These are phyloP conservation scores for Nemania sp. DNA, from an alignment of 2,329 filamentous ascomycete species.

Conservation along the genomic window DNA sequence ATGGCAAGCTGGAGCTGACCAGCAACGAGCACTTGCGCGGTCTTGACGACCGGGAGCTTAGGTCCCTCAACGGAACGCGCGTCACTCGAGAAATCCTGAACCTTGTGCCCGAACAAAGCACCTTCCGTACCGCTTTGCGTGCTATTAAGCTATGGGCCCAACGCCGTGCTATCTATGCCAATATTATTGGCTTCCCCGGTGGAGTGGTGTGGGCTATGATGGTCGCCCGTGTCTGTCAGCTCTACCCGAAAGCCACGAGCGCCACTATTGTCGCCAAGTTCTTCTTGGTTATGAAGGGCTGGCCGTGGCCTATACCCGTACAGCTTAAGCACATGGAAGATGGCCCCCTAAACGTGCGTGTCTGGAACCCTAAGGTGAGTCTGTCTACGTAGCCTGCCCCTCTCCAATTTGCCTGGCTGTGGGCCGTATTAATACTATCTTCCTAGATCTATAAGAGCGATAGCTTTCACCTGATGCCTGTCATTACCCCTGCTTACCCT, in stretches of 20 bases:
- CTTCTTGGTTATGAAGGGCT: constrained; percentile 89
- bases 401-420: neutral
- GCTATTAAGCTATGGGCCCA: constrained; percentile 98
- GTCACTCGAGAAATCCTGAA: constrained; percentile 93
- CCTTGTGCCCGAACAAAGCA: constrained; percentile 87
- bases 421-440: constrained; percentile 43
- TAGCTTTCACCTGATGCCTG: constrained; percentile 91
- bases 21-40: constrained; percentile 89
- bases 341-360: constrained; percentile 81
- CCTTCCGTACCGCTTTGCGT: constrained; percentile 88
- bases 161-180: constrained; percentile 90
- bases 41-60: constrained; percentile 85
- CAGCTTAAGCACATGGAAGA: constrained; percentile 89
- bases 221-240: constrained; percentile 92
- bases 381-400: neutral
- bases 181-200: constrained; percentile 95
- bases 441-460: constrained; percentile 80
- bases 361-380: constrained; percentile 87
- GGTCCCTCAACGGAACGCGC: constrained; percentile 92
- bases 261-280: constrained; percentile 93
- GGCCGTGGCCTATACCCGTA: constrained; percentile 96
- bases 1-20: constrained; percentile 77
- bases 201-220: constrained; percentile 99
- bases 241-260: constrained; percentile 92
- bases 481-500: constrained; percentile 97